Evolutionary conservation across 805 yeast genomes (phyloP).

Genomic region (Metschnikowia kunwiensis): DNA sequence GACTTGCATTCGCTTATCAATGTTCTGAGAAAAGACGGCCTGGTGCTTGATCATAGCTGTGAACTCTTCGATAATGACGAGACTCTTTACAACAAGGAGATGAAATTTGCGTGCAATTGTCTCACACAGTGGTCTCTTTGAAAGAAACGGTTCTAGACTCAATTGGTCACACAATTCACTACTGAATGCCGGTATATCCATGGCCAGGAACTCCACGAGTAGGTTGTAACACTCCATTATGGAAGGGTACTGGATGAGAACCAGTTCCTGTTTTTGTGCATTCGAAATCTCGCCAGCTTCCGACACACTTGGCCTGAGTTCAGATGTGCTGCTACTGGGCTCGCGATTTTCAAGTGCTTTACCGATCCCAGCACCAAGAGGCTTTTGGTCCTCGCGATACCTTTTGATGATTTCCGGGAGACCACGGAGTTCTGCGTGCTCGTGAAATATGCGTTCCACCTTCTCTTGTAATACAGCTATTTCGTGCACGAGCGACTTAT

Average conservation of each 20-base stretch:
- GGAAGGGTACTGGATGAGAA: slow-evolving; percentile 22
- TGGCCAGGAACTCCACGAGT: slow-evolving; percentile 21
- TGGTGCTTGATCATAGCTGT: slow-evolving; percentile 22
- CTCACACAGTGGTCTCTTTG: slow-evolving; percentile 8
- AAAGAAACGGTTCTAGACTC: background rate
- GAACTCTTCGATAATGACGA: slow-evolving; percentile 30
- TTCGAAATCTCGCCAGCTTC: slow-evolving; percentile 2
- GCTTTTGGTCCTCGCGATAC: slow-evolving; percentile 2
- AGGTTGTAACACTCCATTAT: slow-evolving; percentile 23
- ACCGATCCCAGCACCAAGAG: background rate
- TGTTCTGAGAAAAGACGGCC: slow-evolving; percentile 27
- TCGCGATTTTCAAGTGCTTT: too few relatives aligned
- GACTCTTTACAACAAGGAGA: slow-evolving; percentile 25
- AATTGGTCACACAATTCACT: slow-evolving; percentile 5
- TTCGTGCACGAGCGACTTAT: slow-evolving; percentile 4
- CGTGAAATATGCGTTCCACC: slow-evolving; percentile 9
- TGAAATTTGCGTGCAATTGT: slow-evolving; percentile 21
- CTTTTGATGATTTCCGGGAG: slow-evolving; percentile 11
- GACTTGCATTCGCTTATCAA: slow-evolving; percentile 16
- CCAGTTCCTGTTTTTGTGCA: slow-evolving; percentile 20
- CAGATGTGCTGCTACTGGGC: too few relatives aligned
- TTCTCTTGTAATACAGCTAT: slow-evolving; percentile 12
- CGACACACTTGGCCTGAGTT: background rate
- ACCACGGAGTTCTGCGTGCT: slow-evolving; percentile 11
- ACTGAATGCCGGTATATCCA: slow-evolving; percentile 20